These are phyloP conservation scores for Cladophialophora exuberans DNA, from an alignment of 2,329 filamentous ascomycete species.

Conservation along the genomic window DNA sequence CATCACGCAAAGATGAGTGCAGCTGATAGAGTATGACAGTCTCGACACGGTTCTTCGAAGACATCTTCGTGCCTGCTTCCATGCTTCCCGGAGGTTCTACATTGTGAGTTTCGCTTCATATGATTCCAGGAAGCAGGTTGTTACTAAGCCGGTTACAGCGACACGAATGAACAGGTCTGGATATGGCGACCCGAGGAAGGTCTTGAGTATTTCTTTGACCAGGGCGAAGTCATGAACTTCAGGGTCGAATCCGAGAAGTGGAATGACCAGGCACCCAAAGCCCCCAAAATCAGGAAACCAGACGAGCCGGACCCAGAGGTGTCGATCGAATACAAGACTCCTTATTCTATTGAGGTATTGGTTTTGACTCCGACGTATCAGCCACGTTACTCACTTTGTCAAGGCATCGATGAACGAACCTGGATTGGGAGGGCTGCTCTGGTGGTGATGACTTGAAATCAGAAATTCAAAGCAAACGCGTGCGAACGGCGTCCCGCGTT, in stretches of 20 bases:
- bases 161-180: conserved; percentile 77
- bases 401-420: conserved; percentile 53
- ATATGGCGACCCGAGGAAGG: conserved; percentile 77
- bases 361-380: neutral
- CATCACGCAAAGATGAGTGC: too few species aligned
- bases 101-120: conserved; percentile 63
- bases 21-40: conserved; percentile 48
- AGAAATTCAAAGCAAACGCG: too few species aligned
- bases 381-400: conserved; percentile 22
- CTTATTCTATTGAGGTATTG: conserved; percentile 50
- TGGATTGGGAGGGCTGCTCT: conserved; percentile 49
- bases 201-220: conserved; percentile 79
- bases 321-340: conserved; percentile 30
- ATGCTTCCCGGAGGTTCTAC: conserved; percentile 75
- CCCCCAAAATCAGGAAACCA: neutral
- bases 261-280: conserved; percentile 67
- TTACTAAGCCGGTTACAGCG: conserved; percentile 51
- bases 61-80: conserved; percentile 78
- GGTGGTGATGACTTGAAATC: too few species aligned
- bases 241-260: conserved; percentile 86
- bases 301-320: conserved; percentile 19
- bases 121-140: conserved; percentile 8
- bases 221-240: conserved; percentile 84
- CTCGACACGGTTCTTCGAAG: conserved; percentile 89
- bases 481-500: too few species aligned